phyloP scores from a whole-genome alignment of 805 yeast genomes.

The Lachancea kluyveri region DNA sequence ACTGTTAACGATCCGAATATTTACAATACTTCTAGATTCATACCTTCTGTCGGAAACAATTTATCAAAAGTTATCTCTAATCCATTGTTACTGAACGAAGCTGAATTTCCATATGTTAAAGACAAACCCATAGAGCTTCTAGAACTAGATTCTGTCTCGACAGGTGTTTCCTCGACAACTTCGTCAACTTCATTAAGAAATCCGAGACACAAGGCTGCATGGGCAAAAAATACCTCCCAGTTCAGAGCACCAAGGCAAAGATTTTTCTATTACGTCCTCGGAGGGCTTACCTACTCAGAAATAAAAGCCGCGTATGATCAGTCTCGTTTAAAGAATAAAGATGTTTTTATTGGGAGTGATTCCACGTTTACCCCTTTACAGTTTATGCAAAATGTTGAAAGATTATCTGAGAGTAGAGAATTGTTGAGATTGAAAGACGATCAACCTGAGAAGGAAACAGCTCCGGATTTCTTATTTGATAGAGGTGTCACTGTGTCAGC shows the following conservation, averaged over 20 bases:
- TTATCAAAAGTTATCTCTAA: conserved; percentile 45
- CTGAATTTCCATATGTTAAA: conserved; percentile 64
- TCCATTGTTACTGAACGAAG: conserved; percentile 44
- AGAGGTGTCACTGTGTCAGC: conserved; percentile 6
- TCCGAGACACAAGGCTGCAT: conserved; percentile 66
- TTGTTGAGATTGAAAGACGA: conserved; percentile 40
- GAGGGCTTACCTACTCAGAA: conserved; percentile 86
- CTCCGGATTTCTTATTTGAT: conserved; percentile 41
- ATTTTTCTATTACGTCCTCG: conserved; percentile 75
- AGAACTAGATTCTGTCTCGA: conserved; percentile 31
- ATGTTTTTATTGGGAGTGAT: conserved; percentile 78
- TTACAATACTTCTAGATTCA: conserved; percentile 64
- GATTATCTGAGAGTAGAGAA: conserved; percentile 32
- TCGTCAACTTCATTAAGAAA: conserved; percentile 54
- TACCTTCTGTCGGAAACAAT: conserved; percentile 61
- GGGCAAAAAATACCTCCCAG: conserved; percentile 49
- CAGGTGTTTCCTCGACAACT: conserved; percentile 28
- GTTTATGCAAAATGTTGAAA: conserved; percentile 35
- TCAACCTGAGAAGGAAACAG: conserved; percentile 26
- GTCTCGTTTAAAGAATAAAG: conserved; percentile 54
- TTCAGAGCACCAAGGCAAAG: conserved; percentile 50
- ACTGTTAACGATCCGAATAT: conserved; percentile 30
- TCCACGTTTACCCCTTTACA: conserved; percentile 52
- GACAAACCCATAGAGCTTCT: conserved; percentile 57
- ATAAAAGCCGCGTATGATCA: conserved; percentile 69